These are phyloP conservation scores for Candida corydali DNA, from an alignment of 805 yeast genomes.

Conservation along the genomic window DNA sequence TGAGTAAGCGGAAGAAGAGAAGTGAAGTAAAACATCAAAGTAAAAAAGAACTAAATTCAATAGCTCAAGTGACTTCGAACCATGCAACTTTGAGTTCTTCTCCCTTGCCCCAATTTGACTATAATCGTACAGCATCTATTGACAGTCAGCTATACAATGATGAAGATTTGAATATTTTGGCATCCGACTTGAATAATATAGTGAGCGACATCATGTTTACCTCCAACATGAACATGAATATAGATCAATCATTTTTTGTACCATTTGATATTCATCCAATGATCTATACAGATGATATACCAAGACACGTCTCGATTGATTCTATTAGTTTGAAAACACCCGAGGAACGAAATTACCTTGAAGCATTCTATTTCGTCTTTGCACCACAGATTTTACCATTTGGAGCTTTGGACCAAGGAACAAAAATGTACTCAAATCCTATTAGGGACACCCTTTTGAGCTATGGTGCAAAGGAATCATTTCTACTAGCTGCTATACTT, in stretches of 20 bases:
- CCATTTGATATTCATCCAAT: slow-evolving; percentile 5
- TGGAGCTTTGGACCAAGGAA: slow-evolving; percentile 25
- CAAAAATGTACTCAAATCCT: slow-evolving; percentile 39
- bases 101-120: background rate
- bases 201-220: slow-evolving; percentile 36
- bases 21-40: slow-evolving; percentile 6
- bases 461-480: slow-evolving; percentile 60
- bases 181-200: slow-evolving; percentile 36
- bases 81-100: background rate
- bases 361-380: slow-evolving; percentile 33
- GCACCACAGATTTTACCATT: slow-evolving; percentile 36
- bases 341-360: slow-evolving; percentile 28
- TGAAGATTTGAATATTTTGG: slow-evolving; percentile 33
- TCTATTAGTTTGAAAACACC: slow-evolving; percentile 22
- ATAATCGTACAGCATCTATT: slow-evolving; percentile 7
- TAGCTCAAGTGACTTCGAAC: background rate
- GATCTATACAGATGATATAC: slow-evolving; percentile 6
- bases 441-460: slow-evolving; percentile 58
- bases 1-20: slow-evolving; percentile 4
- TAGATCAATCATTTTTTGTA: slow-evolving; percentile 2
- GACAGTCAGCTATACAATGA: slow-evolving; percentile 10
- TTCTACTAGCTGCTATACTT: slow-evolving; percentile 62
- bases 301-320: slow-evolving; percentile 27
- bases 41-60: slow-evolving; percentile 1
- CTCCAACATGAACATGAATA: slow-evolving; percentile 6